Evolutionary conservation across 75 land plant genomes (phyloP).

Genomic region (Cryptomeria japonica): DNA sequence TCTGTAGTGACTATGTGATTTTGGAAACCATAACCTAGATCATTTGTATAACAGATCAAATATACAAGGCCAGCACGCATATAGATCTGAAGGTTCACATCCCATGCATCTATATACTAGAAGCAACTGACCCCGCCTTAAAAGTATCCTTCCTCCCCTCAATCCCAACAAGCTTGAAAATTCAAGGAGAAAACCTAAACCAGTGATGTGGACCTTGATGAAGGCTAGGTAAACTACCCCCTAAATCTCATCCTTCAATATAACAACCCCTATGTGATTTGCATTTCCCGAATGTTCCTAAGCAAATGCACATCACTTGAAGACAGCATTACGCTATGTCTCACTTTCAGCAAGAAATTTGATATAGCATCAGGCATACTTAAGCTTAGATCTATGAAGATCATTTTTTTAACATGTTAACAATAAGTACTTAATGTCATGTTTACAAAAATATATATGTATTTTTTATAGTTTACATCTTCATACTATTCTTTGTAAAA

Average conservation of each 20-base stretch:
- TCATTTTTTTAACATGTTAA: neutral
- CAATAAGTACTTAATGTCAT: neutral
- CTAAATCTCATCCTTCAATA: neutral
- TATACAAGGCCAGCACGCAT: neutral
- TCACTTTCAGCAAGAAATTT: neutral
- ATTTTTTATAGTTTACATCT: neutral
- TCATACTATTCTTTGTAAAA: neutral
- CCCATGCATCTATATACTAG: neutral
- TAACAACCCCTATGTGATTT: neutral
- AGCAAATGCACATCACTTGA: neutral
- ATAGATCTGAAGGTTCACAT: conserved; percentile 2
- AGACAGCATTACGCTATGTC: neutral
- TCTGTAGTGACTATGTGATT: neutral
- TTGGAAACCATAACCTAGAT: neutral
- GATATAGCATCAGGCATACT: neutral
- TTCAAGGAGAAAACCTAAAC: neutral
- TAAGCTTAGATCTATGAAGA: neutral
- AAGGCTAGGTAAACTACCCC: neutral
- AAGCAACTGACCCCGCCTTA: neutral
- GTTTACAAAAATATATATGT: neutral
- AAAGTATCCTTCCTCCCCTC: neutral
- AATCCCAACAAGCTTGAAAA: neutral
- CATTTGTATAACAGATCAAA: neutral
- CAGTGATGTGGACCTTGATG: neutral
- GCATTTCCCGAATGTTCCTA: neutral